Evolutionary conservation across 371 early-diverging fungal species (phyloP).

Genomic region (Mortierella sp.): DNA sequence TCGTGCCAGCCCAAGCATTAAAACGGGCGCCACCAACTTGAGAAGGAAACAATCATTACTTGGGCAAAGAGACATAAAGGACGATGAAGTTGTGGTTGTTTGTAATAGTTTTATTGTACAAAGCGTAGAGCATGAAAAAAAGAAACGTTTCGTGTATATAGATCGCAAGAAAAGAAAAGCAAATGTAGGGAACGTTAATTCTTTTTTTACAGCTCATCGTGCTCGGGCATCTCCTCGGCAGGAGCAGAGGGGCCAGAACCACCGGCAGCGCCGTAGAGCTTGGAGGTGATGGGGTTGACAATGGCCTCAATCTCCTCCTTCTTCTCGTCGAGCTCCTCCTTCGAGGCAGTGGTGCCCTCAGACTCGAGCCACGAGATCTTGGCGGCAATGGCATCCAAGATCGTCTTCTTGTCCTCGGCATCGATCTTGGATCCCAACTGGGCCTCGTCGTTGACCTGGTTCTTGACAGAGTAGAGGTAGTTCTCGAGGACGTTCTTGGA

Average conservation of each 20-base stretch:
- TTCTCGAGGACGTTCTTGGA: constrained; percentile 96
- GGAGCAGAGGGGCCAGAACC: constrained; percentile 65
- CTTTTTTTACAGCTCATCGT: constrained; percentile 80
- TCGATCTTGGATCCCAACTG: constrained; percentile 75
- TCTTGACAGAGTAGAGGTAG: constrained; percentile 87
- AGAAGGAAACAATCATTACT: background rate
- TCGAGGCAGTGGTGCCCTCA: constrained; percentile 70
- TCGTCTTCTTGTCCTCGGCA: constrained; percentile 66
- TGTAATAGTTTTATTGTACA: constrained; percentile 14
- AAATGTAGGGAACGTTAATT: too few species aligned
- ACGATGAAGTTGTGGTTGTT: background rate
- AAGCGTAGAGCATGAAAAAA: constrained; percentile 14
- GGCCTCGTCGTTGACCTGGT: constrained; percentile 80
- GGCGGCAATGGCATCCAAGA: constrained; percentile 61
- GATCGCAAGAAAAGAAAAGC: background rate
- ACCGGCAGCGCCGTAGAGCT: constrained; percentile 78
- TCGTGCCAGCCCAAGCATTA: too few species aligned
- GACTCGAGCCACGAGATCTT: constrained; percentile 69
- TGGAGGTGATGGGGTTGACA: constrained; percentile 90
- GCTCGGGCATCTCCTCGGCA: constrained; percentile 76
- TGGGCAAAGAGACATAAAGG: background rate
- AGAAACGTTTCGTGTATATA: constrained; percentile 3
- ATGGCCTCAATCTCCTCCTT: constrained; percentile 87
- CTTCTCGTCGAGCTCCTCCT: constrained; percentile 77
- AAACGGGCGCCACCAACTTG: too few species aligned